Base-by-base conservation (phyloP, 768 basidiomycete species). In the Rhodotorula kratochvilovae region DNA sequence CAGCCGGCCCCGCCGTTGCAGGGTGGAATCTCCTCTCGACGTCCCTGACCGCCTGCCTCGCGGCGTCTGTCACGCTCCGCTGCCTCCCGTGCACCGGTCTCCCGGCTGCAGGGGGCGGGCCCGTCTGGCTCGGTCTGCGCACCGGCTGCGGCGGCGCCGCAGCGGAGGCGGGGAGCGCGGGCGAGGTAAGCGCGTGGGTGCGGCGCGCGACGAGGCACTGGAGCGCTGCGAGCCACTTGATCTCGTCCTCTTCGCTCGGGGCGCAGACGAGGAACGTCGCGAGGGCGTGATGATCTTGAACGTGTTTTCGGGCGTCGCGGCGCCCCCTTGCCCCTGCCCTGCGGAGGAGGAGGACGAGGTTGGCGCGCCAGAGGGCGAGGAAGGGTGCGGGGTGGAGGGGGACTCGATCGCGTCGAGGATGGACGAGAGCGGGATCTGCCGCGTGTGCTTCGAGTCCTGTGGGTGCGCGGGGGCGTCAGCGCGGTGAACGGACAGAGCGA, bases 211-310 rank as follows among this genome's bases (percentile, higher is more conserved):
- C 89, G 78, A 99, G 84, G 70, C 92, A 92, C 61, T 92, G 88
- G 50, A 98, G 87, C 17, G 95, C 92, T 61, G 93, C 92, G 58
- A 99, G 83, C 96, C 96, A 99, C 80, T 90, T 91, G 80, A 98
- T 94, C 82, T 98, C 96, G 76, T 98, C 95, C 77, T 97, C 96
- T 80, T 99, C 96, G 68, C 86, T 89, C 25, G 96, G 95, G 13
- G 96, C 96, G 77, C 93, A 96, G 35, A 98, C 83, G 63, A 95
- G 80, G 68, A 92, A 82, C 27, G 90, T 89, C 70, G 87, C 80
- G 95, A 93, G 64, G 95, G 93, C 48, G 93, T 96, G 75, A 98
- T 89, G 66, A 98, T 89, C 82, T 96, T 93, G 87, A 99, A 98
- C 62, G 90, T 91, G 79, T 84, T 80, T 43, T 81, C 82, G 51